Base-by-base conservation (phyloP, 1,284 basidiomycete genomes). In the Sparassis latifolia region DNA sequence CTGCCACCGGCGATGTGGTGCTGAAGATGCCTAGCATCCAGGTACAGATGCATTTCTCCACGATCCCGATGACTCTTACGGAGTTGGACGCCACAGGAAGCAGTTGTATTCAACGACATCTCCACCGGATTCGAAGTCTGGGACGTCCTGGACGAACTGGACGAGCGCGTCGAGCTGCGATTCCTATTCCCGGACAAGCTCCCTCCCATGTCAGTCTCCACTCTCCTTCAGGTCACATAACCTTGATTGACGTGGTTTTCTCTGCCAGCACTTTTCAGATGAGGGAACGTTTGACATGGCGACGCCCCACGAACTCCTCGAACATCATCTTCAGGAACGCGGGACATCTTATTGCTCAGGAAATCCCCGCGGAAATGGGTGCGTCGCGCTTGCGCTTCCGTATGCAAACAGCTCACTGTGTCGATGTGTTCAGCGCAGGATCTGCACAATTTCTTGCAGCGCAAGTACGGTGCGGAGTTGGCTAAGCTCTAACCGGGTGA, bases 21-120 rank as follows among this genome's bases (percentile, higher is more conserved):
- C 74, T 90, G 44, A 89, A 88, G 65, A 86, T 78, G 76, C 65
- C 78, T 0, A 73, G 72, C 2, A 52, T 82, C 10, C 78, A 79
- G 52, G 71, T 69, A 41, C 29, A 48, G 50, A 47, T 27, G 4
- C 35, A 6, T 6, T 37, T 7, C 20, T 12, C 35, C 12, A 12
- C 35, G 35, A 6, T 37, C 7, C 6, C 35, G 7, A 37, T 12
- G 35, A 37, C 35, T 37, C 35, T 7, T 12, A 37, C 35, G 12
- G 7, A 12, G 35, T 37, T 37, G 7, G 20, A 20, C 20, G 20
- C 20, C 20, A n/a, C 47, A 71, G 58, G 85, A 87, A 67, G 79
- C 75, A 2, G 63, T 77, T 2, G 69, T 74, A 10, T 86, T 86
- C 59, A 58, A 69, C 0, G 81, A 82, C 49, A 60, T 56, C 3